These are phyloP conservation scores for Candida palmyrensis DNA, from an alignment of 805 yeast genomes.

Conservation along the genomic window DNA sequence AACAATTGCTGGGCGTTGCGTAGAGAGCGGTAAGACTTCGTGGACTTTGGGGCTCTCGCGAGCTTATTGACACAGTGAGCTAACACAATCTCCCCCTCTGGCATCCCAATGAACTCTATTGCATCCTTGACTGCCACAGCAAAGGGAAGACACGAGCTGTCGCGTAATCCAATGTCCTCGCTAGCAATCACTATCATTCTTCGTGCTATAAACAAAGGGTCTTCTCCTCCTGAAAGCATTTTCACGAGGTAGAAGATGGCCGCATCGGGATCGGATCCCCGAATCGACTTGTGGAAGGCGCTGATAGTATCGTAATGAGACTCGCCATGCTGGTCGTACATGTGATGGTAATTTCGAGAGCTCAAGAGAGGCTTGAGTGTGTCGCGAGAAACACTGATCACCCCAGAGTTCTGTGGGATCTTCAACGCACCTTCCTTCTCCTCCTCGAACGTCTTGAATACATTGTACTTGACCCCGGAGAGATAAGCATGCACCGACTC, in stretches of 20 bases:
- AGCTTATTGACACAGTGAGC: slow-evolving; percentile 93
- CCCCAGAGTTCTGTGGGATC: slow-evolving; percentile 18
- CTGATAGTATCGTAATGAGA: slow-evolving; percentile 92
- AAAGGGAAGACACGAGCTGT: slow-evolving; percentile 79
- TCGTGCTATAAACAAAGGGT: slow-evolving; percentile 82
- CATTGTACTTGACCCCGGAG: slow-evolving; percentile 23
- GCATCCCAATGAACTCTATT: slow-evolving; percentile 86
- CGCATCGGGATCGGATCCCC: slow-evolving; percentile 90
- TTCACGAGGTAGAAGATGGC: slow-evolving; percentile 80
- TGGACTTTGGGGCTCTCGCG: slow-evolving; percentile 81
- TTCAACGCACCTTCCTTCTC: slow-evolving; percentile 11
- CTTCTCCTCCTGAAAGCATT: slow-evolving; percentile 93
- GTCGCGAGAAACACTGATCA: slow-evolving; percentile 35
- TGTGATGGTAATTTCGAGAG: slow-evolving; percentile 42
- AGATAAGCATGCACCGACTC: slow-evolving; percentile 66
- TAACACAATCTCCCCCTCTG: slow-evolving; percentile 83
- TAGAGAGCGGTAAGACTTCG: slow-evolving; percentile 80
- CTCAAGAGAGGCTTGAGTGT: slow-evolving; percentile 37
- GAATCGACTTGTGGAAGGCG: slow-evolving; percentile 87
- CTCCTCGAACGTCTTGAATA: slow-evolving; percentile 11
- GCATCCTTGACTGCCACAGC: slow-evolving; percentile 84
- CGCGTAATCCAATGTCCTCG: slow-evolving; percentile 88
- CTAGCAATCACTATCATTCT: slow-evolving; percentile 93
- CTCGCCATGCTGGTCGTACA: slow-evolving; percentile 86
- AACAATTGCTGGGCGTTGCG: slow-evolving; percentile 57